phyloP scores from a whole-genome alignment of 345 rosid genomes.

The Hibiscus syriacus region DNA sequence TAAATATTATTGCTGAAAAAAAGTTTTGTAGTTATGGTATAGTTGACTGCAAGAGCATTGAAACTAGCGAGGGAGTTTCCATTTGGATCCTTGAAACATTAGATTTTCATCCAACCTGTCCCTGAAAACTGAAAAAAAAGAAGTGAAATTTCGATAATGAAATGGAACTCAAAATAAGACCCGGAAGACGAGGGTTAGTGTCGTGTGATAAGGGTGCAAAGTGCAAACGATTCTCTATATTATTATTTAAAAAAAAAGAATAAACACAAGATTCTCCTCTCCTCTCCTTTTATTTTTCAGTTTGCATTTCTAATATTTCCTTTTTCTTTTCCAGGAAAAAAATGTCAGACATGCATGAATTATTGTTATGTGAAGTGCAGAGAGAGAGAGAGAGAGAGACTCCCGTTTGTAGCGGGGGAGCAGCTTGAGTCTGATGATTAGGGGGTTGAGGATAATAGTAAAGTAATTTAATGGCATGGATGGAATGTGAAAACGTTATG shows the following conservation, averaged over 20 bases:
- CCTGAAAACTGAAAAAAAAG: not conserved
- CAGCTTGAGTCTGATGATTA: conserved; percentile 30
- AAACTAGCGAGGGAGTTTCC: not conserved
- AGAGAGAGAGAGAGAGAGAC: conserved; percentile 17
- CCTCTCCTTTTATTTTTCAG: not conserved
- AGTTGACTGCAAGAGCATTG: conserved; percentile 9
- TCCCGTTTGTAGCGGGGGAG: conserved; percentile 42
- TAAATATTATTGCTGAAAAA: no score
- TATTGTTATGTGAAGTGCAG: conserved; percentile 18
- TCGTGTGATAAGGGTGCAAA: conserved; percentile 33
- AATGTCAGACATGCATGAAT: conserved; percentile 28
- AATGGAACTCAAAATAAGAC: conserved; percentile 11
- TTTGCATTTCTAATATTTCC: not conserved
- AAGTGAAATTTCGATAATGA: not conserved
- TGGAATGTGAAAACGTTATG: conserved; percentile 67
- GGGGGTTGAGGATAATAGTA: not conserved
- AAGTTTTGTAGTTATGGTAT: no score
- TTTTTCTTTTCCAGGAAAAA: not conserved
- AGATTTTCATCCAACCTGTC: conserved; percentile 27
- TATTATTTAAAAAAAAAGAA: not conserved
- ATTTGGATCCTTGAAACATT: conserved; percentile 8
- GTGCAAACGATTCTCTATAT: conserved; percentile 7
- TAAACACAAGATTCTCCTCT: conserved; percentile 6
- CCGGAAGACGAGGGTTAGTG: conserved; percentile 45
- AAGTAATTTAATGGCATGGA: conserved; percentile 21